A percentile compares a stretch with the other conserved stretches of the same genome.
Conservation (phyloP, 331 rosid species). For the Saraca asoca region DNA sequence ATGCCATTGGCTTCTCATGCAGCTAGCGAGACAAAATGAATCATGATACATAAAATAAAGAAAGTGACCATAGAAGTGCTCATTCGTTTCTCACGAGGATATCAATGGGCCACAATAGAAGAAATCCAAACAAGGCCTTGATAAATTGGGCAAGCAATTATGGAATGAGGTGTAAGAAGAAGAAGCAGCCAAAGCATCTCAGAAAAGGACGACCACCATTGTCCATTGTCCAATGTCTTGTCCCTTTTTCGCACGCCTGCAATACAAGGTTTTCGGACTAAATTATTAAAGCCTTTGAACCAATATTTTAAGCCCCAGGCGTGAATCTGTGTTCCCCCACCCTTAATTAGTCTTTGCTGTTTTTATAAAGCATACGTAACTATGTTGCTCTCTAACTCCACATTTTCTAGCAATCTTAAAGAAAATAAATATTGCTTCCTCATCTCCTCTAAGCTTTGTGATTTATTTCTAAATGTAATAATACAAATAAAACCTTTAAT, state of each 20-base stretch:
- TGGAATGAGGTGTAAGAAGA: background rate
- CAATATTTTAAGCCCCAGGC: constrained; percentile 32
- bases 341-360: constrained; percentile 31
- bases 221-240: constrained; percentile 64
- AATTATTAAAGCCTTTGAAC: constrained; percentile 38
- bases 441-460: constrained; percentile 1
- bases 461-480: too few species aligned
- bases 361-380: constrained; percentile 56
- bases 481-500: too few species aligned
- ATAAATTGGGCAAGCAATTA: too few species aligned
- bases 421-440: too few species aligned
- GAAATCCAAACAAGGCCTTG: constrained; percentile 6
- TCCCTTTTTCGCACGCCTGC: constrained; percentile 53
- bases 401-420: background rate
- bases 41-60: background rate
- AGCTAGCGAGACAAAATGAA: too few species aligned
- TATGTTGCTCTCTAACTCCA: constrained; percentile 65
- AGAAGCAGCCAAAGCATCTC: constrained; percentile 47
- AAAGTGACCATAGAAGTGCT: background rate
- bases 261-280: constrained; percentile 29
- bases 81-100: background rate
- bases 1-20: background rate
- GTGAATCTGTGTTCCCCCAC: constrained; percentile 46
- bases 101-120: background rate
- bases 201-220: constrained; percentile 43